phyloP scores from a whole-genome alignment of 1,284 basidiomycete species.

The Ganoderma lucidum region DNA sequence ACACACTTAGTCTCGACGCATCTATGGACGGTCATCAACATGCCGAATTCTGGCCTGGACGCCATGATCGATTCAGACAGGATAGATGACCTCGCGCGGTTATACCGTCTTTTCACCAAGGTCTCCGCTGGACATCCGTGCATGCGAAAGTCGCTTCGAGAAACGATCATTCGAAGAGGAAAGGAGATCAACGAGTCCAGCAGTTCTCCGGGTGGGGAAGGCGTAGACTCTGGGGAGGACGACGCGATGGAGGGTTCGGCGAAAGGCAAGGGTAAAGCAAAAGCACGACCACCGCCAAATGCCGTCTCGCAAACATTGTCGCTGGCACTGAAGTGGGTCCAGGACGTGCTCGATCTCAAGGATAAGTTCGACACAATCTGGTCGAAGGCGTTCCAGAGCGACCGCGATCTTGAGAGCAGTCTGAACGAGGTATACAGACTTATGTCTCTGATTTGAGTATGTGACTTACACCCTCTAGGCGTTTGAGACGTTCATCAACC shows the following conservation, averaged over 20 bases:
- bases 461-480: slow-evolving; percentile 60
- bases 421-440: slow-evolving; percentile 80
- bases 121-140: slow-evolving; percentile 76
- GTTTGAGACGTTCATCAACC: slow-evolving; percentile 93
- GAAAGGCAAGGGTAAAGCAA: slow-evolving; percentile 68
- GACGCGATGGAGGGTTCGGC: slow-evolving; percentile 52
- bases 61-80: slow-evolving; percentile 89
- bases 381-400: slow-evolving; percentile 73
- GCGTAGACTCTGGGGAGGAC: slow-evolving; percentile 44
- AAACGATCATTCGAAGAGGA: slow-evolving; percentile 81
- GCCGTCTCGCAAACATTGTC: slow-evolving; percentile 55
- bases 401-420: slow-evolving; percentile 84
- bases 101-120: slow-evolving; percentile 82
- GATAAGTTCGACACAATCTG: slow-evolving; percentile 89
- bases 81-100: slow-evolving; percentile 78
- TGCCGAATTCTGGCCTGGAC: slow-evolving; percentile 89
- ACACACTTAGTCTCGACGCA: slow-evolving; percentile 83
- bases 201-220: slow-evolving; percentile 47
- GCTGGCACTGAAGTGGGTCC: slow-evolving; percentile 92
- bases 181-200: slow-evolving; percentile 75
- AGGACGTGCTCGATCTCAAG: slow-evolving; percentile 91
- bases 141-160: slow-evolving; percentile 77
- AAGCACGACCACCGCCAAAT: slow-evolving; percentile 52
- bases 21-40: slow-evolving; percentile 77
- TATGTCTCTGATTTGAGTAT: neutral